phyloP scores from a whole-genome alignment of 2,329 filamentous ascomycete genomes.

The Penicillium sp. region DNA sequence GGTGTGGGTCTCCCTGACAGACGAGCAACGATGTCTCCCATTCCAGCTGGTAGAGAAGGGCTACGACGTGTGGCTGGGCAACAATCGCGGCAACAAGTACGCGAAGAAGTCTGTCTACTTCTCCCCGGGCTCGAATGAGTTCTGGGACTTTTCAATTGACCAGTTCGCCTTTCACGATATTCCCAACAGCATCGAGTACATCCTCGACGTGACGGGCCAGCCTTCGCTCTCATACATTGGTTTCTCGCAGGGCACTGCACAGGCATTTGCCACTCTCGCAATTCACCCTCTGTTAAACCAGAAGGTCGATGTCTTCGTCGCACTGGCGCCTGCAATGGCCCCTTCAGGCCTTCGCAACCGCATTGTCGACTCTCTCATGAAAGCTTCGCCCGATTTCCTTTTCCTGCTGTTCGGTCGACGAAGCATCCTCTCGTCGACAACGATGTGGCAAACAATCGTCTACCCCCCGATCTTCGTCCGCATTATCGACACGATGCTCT shows the following conservation, averaged over 20 bases:
- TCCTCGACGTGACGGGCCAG: slow-evolving; percentile 78
- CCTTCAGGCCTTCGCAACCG: slow-evolving; percentile 86
- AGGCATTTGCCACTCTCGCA: slow-evolving; percentile 89
- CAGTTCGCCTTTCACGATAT: slow-evolving; percentile 98
- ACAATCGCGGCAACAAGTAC: slow-evolving; percentile 98
- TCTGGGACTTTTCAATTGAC: slow-evolving; percentile 99
- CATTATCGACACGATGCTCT: slow-evolving; percentile 76
- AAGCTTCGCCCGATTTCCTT: slow-evolving; percentile 86
- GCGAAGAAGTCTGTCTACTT: slow-evolving; percentile 85
- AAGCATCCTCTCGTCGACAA: slow-evolving; percentile 86
- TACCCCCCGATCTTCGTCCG: slow-evolving; percentile 92
- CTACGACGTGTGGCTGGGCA: slow-evolving; percentile 97
- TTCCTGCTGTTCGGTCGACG: slow-evolving; percentile 90
- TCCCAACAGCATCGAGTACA: slow-evolving; percentile 88
- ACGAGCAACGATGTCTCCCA: slow-evolving; percentile 79
- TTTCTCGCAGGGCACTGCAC: slow-evolving; percentile 94
- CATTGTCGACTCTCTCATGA: slow-evolving; percentile 88
- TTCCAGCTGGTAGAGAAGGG: slow-evolving; percentile 86
- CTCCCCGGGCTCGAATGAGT: slow-evolving; percentile 71
- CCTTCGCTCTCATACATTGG: slow-evolving; percentile 90
- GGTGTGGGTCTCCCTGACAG: slow-evolving; percentile 92
- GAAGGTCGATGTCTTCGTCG: slow-evolving; percentile 94
- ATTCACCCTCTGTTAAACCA: slow-evolving; percentile 90
- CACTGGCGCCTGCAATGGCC: slow-evolving; percentile 92
- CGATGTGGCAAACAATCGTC: slow-evolving; percentile 95